Evolutionary conservation across 768 basidiomycete genomes (phyloP).

Genomic region (Coprinellus micaceus): DNA sequence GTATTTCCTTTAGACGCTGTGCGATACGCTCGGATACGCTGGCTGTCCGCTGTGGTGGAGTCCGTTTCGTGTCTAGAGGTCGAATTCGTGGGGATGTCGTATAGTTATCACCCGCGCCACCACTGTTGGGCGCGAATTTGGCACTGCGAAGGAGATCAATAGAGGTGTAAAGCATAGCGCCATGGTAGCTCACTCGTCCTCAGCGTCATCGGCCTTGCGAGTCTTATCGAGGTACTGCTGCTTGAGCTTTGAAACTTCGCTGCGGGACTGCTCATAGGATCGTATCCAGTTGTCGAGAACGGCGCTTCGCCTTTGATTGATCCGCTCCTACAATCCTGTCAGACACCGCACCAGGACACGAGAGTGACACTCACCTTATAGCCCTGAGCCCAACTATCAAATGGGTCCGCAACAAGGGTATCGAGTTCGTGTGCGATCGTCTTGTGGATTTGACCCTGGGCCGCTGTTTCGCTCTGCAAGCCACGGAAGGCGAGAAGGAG

Average conservation of each 20-base stretch:
- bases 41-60: constrained; percentile 58
- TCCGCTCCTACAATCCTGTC: constrained; percentile 46
- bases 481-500: constrained; percentile 76
- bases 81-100: constrained; percentile 72
- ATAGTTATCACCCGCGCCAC: constrained; percentile 67
- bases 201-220: constrained; percentile 84
- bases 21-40: constrained; percentile 88
- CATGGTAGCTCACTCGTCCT: constrained; percentile 75
- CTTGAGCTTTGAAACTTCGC: constrained; percentile 70
- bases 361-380: constrained; percentile 53
- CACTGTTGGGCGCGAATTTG: constrained; percentile 76
- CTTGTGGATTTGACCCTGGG: constrained; percentile 73
- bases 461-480: constrained; percentile 65
- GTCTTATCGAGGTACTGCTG: constrained; percentile 74
- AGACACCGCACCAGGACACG: constrained; percentile 11
- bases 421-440: constrained; percentile 71
- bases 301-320: constrained; percentile 53
- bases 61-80: constrained; percentile 52
- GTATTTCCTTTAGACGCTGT: constrained; percentile 76
- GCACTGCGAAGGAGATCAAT: constrained; percentile 45
- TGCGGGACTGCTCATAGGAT: constrained; percentile 66
- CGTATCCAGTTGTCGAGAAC: constrained; percentile 65
- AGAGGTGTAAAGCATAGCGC: constrained; percentile 6
- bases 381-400: constrained; percentile 70
- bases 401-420: constrained; percentile 75